A percentile compares a stretch with the other conserved stretches of the same genome.
Evolutionary conservation across 306 rosid species (phyloP).

Genomic region (Trifolium dubium): DNA sequence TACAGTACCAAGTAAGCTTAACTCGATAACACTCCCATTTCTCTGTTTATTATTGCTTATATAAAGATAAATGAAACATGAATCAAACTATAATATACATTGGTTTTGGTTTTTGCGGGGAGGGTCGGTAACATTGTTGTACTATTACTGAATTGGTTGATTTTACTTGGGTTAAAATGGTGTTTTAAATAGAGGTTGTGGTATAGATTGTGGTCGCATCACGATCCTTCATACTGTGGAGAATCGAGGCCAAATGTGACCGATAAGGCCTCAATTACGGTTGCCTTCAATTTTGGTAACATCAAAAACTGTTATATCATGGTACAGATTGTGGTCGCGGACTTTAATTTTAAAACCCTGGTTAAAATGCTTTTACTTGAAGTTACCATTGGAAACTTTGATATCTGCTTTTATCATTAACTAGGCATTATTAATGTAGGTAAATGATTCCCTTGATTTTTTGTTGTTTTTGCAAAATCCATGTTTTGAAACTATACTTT

Average conservation of each 20-base stretch:
- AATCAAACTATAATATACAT: neutral
- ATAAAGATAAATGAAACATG: conserved; percentile 35
- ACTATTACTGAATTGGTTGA: conserved; percentile 21
- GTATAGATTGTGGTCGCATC: neutral
- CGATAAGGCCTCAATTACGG: neutral
- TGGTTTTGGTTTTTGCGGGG: neutral
- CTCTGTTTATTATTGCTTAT: conserved; percentile 15
- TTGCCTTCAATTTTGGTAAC: neutral
- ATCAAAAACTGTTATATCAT: neutral
- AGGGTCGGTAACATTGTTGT: conserved; percentile 11
- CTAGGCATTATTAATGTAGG: conserved; percentile 31
- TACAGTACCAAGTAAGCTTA: conserved; percentile 72
- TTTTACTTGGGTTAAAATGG: conserved; percentile 12
- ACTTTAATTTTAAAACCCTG: conserved; percentile 8
- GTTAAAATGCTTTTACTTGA: conserved; percentile 20
- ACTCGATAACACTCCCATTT: conserved; percentile 27
- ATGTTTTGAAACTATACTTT: conserved; percentile 33
- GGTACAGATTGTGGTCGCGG: too few relatives aligned
- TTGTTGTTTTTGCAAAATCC: neutral
- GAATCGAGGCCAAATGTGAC: neutral
- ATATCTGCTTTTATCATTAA: conserved; percentile 12
- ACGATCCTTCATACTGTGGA: neutral
- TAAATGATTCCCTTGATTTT: conserved; percentile 8
- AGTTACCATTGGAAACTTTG: conserved; percentile 30
- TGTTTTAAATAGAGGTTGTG: neutral